A percentile compares a stretch with the other conserved stretches of the same genome.
These are phyloP conservation scores for Cochlearia excelsa DNA, from an alignment of 345 rosid genomes.

Conservation along the genomic window DNA sequence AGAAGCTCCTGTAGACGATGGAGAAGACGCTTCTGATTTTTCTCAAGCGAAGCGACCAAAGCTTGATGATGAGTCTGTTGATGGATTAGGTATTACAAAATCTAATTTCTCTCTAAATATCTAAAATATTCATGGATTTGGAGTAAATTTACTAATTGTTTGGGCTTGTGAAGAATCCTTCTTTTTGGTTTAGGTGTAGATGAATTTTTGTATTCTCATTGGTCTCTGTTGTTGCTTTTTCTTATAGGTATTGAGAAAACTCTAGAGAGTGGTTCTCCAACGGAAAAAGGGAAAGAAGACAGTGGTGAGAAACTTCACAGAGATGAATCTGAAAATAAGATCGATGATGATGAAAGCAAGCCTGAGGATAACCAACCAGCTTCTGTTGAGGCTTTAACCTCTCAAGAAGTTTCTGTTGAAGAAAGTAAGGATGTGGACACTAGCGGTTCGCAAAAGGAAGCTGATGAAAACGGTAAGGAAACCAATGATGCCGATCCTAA, in stretches of 20 bases:
- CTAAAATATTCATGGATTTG: background rate
- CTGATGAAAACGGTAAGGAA: constrained; percentile 1
- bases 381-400: constrained; percentile 22
- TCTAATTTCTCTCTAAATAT: too few relatives aligned
- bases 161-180: background rate
- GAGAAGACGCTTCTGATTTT: constrained; percentile 28
- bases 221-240: constrained; percentile 2
- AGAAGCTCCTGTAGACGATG: constrained; percentile 29
- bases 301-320: constrained; percentile 29
- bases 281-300: background rate
- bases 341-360: constrained; percentile 23
- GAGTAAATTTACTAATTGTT: background rate
- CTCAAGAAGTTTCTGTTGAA: constrained; percentile 17
- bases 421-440: constrained; percentile 20
- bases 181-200: background rate
- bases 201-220: background rate
- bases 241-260: background rate
- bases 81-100: constrained; percentile 45
- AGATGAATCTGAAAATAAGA: constrained; percentile 18
- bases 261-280: constrained; percentile 3
- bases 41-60: constrained; percentile 55
- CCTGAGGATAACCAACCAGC: constrained; percentile 27
- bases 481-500: background rate
- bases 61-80: constrained; percentile 41
- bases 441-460: constrained; percentile 5